Conservation (phyloP, 257 asterid genomes). For the Solanum sejunctum region DNA sequence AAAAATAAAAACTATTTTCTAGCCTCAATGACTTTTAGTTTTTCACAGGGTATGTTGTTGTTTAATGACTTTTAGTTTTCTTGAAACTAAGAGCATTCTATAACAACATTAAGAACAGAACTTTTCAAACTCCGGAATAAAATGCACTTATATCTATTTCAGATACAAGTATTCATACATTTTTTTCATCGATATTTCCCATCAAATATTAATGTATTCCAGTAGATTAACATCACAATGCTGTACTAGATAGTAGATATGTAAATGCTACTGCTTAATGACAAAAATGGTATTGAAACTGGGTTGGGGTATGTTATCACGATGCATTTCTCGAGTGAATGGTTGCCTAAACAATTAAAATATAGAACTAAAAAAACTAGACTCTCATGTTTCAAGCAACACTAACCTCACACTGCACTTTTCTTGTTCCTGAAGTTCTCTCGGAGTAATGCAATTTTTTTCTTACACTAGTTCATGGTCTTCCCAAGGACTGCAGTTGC, state of each 20-base stretch:
- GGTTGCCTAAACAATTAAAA: background rate
- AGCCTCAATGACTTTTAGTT: background rate
- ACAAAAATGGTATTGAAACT: background rate
- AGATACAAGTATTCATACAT: background rate
- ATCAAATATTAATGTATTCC: background rate
- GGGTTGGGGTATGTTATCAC: background rate
- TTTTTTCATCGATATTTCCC: background rate
- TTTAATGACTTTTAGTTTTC: background rate
- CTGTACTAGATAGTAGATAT: background rate
- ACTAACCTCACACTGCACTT: conserved; percentile 13
- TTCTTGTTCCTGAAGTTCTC: conserved; percentile 34
- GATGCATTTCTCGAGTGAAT: background rate
- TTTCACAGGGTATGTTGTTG: background rate
- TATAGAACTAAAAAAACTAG: background rate
- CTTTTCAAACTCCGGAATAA: background rate
- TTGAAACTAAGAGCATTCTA: background rate
- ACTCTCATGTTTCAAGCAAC: background rate
- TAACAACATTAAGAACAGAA: background rate
- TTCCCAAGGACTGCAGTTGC: too few relatives aligned
- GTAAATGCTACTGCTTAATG: background rate
- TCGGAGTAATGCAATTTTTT: too few relatives aligned
- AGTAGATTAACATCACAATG: background rate
- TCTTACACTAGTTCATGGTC: too few relatives aligned
- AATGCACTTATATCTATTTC: background rate
- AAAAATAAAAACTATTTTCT: background rate